Base-by-base conservation (phyloP, 768 basidiomycete genomes). In the Mrakia frigida region DNA sequence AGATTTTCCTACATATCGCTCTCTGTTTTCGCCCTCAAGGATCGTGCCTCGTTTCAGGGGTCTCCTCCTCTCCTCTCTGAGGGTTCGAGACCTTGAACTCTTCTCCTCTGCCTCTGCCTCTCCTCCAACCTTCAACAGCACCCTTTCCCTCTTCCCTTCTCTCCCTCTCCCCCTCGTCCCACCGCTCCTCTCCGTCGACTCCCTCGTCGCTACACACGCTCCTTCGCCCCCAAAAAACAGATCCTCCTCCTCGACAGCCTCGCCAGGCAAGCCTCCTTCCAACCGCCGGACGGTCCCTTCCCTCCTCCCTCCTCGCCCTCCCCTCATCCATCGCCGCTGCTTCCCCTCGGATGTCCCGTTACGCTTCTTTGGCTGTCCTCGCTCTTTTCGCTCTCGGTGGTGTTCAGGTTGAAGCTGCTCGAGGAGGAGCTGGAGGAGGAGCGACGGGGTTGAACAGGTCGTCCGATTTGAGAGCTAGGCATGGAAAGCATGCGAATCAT, bases 241-340 rank as follows among this genome's bases (percentile, higher is more conserved):
- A 43, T 53, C 52, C 43, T 18, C 23, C 52, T 21, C n/a, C 56
- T 18, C 56, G 56, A 56, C 56, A 50, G 46, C 46, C 46, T 50
- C 46, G 43, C 46, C 46, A 50, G 46, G 46, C 46, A 50, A 50
- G 18, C 25, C 3, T 4, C 53, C 53, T 56, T 56, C 56, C n/a
- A 25, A 56, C 56, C 56, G 56, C 56, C 56, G 56, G 56, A 65
- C 63, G 31, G 33, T 65, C 63, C 31, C 69, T 33, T 33, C 46
- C 33, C 43, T 65, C 69, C 33, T 16, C 23, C 33, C 43, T 43
- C 16, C 28, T 50, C 39, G 6, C 43, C 68, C 39, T 46, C 68
- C 37, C 28, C 9, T 23, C 68, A 18, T 16, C 68, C 13, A 9
- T 25, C 68, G 9, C 41, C 68, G 2, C 39, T 5, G 2, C 65